Evolutionary conservation across 345 rosid species (phyloP).

Genomic region (Ceriops decandra): DNA sequence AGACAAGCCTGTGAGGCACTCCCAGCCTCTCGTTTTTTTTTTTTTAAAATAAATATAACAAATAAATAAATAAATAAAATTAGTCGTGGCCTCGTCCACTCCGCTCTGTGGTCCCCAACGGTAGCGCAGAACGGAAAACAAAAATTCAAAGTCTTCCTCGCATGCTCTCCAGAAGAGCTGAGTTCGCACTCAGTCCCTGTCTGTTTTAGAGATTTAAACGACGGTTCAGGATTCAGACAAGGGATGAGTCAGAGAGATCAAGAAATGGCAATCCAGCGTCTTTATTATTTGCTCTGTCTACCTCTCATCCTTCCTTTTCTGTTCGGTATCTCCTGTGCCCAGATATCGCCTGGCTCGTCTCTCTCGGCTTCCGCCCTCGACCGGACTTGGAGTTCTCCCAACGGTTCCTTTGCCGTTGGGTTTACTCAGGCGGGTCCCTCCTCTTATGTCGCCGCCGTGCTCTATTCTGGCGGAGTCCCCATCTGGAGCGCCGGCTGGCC

Average conservation of each 20-base stretch:
- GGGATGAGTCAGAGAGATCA: background rate
- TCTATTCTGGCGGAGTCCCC: constrained; percentile 39
- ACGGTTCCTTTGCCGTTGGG: constrained; percentile 35
- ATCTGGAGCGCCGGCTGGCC: constrained; percentile 48
- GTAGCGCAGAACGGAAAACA: too few relatives aligned
- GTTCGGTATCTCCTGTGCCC: constrained; percentile 14
- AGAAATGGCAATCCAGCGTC: constrained; percentile 2
- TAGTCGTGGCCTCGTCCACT: too few relatives aligned
- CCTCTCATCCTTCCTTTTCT: constrained; percentile 1
- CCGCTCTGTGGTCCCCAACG: too few relatives aligned
- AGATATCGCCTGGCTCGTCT: constrained; percentile 35
- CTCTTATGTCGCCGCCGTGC: constrained; percentile 42
- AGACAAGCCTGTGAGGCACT: too few relatives aligned
- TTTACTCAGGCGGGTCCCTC: constrained; percentile 35
- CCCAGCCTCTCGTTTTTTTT: too few relatives aligned
- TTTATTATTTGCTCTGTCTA: background rate
- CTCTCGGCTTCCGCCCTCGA: constrained; percentile 38
- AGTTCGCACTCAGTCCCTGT: too few relatives aligned
- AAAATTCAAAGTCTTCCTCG: too few relatives aligned
- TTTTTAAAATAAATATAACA: too few relatives aligned
- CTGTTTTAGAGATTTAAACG: too few relatives aligned
- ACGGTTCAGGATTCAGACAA: too few relatives aligned
- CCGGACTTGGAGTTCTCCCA: constrained; percentile 43
- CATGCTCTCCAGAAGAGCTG: too few relatives aligned
- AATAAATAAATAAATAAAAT: too few relatives aligned